Evolutionary conservation across 2,329 filamentous ascomycete species (phyloP).

Genomic region (Aspergillus tamarii): DNA sequence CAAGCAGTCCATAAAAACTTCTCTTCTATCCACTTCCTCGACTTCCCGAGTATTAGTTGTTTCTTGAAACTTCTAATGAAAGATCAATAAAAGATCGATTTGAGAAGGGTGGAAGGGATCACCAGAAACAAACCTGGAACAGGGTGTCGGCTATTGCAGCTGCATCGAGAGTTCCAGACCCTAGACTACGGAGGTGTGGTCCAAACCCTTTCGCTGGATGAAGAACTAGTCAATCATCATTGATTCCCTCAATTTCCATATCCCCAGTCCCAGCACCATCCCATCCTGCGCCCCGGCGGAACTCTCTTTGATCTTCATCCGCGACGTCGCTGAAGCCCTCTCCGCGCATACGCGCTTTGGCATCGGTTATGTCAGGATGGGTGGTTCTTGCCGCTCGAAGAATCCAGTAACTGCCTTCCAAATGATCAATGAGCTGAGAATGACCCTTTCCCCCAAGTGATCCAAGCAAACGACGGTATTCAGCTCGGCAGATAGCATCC

Average conservation of each 20-base stretch:
- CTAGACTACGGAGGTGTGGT: neutral
- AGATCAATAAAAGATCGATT: neutral
- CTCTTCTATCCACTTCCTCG: neutral
- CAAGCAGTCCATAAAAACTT: neutral
- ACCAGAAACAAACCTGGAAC: neutral
- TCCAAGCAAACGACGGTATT: slow-evolving; percentile 26
- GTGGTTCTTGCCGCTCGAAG: slow-evolving; percentile 35
- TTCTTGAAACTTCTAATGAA: neutral
- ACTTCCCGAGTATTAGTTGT: neutral
- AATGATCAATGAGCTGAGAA: slow-evolving; percentile 20
- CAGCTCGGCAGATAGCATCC: slow-evolving; percentile 29
- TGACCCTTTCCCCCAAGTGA: slow-evolving; percentile 19
- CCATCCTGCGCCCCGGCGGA: slow-evolving; percentile 38
- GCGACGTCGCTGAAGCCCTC: slow-evolving; percentile 33
- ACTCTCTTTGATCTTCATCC: slow-evolving; percentile 28
- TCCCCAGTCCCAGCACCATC: slow-evolving; percentile 34
- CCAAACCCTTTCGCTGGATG: neutral
- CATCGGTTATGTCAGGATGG: slow-evolving; percentile 30
- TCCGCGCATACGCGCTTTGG: slow-evolving; percentile 29
- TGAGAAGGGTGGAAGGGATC: neutral
- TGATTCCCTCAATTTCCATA: slow-evolving; percentile 36
- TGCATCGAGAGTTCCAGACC: neutral
- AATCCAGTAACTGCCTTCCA: slow-evolving; percentile 36
- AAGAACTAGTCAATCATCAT: slow-evolving; percentile 15
- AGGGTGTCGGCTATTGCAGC: neutral